Evolutionary conservation across 306 rosid species (phyloP), one percentile per base, ranked within the genome.

Genomic region (Benincasa hispida): DNA sequence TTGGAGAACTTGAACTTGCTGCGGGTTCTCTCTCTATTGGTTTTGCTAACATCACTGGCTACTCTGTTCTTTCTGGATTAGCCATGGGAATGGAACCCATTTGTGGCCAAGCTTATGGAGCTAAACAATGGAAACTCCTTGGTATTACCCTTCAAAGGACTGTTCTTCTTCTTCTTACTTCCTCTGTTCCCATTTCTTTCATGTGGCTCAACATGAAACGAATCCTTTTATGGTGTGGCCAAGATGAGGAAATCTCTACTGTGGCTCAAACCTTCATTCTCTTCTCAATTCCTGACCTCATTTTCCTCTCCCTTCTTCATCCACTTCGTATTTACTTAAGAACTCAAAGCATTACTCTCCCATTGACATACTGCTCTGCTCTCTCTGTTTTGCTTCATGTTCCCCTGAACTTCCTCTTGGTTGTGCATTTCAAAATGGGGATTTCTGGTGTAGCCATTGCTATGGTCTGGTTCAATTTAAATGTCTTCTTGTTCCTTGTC

Each of bases 61-160:
- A 95, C 92, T 95, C 99, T 10, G 96, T 95, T 1, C 87, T 95
- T 76, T 92, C 99, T 2, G 99, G 99, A 0, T 76, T 95, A 24
- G 99, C 99, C 79, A 92, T 92, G 97, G 99, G 99, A 73, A 95
- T 95, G 99, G 99, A 95, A 72, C 98, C 98, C 27, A 92, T 95
- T 30, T 95, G 99, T 34, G 99, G 98, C 0, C 98, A 95, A 81
- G 99, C 98, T 35, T 86, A 87, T 11, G 99, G 99, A 1, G 99
- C 99, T 0, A 85, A 88, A 77, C 96, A 94, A 66, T 59, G 80
- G 87, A 95, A 92, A 63, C 86, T 86, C 1, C 96, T 92, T 0
- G 98, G 98, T 35, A 57, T 90, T 21, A 90, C 98, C 19, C 90
- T 95, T 19, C 99, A 95, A 69, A 85, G 93, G 68, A 90, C 99